Evolutionary conservation across 1,284 basidiomycete genomes (phyloP), one percentile per base, ranked within the genome.

Genomic region (Quambalaria eucalypti): DNA sequence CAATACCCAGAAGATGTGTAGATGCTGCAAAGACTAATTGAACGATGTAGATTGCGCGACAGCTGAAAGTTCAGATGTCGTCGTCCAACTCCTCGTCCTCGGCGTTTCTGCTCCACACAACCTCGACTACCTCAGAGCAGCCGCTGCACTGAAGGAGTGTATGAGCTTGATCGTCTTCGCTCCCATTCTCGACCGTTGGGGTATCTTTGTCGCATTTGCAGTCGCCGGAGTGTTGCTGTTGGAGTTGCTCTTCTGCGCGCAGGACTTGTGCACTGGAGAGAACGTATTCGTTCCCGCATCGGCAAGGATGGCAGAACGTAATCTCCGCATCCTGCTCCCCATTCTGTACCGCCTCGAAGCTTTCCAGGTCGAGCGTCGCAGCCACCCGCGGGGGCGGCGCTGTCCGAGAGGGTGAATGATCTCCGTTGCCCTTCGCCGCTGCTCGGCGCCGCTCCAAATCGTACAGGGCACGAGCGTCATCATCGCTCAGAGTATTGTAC

Each of bases 1-100:
- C n/a, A 33, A 16, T 1, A 52, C 57, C 54, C 81, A 82, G 56
- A 66, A 77, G 12, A 92, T 90, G 86, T n/a, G n/a, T n/a, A n/a
- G n/a, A n/a, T n/a, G n/a, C n/a, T n/a, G n/a, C n/a, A n/a, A n/a
- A n/a, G n/a, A n/a, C n/a, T n/a, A n/a, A n/a, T n/a, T n/a, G n/a
- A n/a, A n/a, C n/a, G n/a, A n/a, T n/a, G n/a, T n/a, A n/a, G n/a
- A n/a, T n/a, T n/a, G n/a, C n/a, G n/a, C n/a, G n/a, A n/a, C n/a
- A n/a, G n/a, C n/a, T n/a, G n/a, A n/a, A n/a, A n/a, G n/a, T n/a
- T n/a, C n/a, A n/a, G n/a, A n/a, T n/a, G n/a, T n/a, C n/a, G n/a
- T n/a, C 36, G 3, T 39, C 31, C 31, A n/a, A 39, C 4, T 4
- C 36, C 10, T 39, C 21, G 4, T 14, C 10, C 36, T 39, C 36